These are phyloP conservation scores for Quillaja saponaria DNA, from an alignment of 306 rosid species.

Conservation along the genomic window DNA sequence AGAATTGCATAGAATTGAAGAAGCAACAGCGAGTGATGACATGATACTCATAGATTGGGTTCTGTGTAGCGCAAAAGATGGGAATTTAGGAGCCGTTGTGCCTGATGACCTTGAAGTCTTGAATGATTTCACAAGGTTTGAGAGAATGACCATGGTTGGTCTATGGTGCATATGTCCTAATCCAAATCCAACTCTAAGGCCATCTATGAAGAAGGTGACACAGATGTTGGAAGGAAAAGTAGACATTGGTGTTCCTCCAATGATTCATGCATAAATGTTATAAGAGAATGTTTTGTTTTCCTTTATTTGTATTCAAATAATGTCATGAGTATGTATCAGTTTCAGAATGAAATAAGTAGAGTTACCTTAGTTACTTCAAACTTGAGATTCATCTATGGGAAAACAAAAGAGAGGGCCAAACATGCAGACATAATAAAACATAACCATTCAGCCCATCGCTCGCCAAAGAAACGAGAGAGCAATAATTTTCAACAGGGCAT, in stretches of 20 bases:
- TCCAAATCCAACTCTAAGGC: slow-evolving; percentile 34
- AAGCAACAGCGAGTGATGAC: slow-evolving; percentile 23
- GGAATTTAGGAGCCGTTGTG: slow-evolving; percentile 21
- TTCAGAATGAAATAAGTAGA: too few relatives aligned
- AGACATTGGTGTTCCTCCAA: slow-evolving; percentile 33
- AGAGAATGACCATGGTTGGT: slow-evolving; percentile 39
- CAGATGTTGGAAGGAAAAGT: slow-evolving; percentile 39
- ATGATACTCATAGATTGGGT: slow-evolving; percentile 34
- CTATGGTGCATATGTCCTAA: slow-evolving; percentile 36
- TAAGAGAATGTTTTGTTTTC: too few relatives aligned
- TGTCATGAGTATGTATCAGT: too few relatives aligned
- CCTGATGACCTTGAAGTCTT: slow-evolving; percentile 26
- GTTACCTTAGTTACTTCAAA: too few relatives aligned
- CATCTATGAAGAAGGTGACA: slow-evolving; percentile 32
- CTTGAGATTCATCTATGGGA: too few relatives aligned
- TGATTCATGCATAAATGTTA: slow-evolving; percentile 3
- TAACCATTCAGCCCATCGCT: too few relatives aligned
- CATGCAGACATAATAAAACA: too few relatives aligned
- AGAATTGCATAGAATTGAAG: slow-evolving; percentile 31
- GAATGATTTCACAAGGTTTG: slow-evolving; percentile 33
- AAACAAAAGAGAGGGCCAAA: too few relatives aligned
- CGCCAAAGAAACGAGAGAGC: too few relatives aligned
- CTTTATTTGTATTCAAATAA: too few relatives aligned
- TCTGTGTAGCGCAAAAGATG: slow-evolving; percentile 23
- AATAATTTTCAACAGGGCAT: too few relatives aligned